Evolutionary conservation across 2,329 filamentous ascomycete genomes (phyloP).

Genomic region (Microdochium trichocladiopsis): DNA sequence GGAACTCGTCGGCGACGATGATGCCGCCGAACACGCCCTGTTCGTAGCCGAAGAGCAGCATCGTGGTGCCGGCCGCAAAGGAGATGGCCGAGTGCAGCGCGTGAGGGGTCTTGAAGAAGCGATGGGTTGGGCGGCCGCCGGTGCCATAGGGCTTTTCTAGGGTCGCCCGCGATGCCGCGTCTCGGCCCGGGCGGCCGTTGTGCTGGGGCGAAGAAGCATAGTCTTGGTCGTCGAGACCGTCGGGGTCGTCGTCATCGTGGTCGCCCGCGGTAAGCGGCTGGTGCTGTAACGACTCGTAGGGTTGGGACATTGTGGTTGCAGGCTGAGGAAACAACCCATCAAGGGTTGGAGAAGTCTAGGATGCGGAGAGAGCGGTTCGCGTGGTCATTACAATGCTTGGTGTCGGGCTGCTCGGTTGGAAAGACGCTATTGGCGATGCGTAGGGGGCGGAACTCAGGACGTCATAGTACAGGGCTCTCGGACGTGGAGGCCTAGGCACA

Average conservation of each 20-base stretch:
- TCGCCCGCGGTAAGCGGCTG: not conserved
- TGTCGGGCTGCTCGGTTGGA: not conserved
- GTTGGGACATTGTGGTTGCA: not conserved
- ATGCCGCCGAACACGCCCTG: conserved; percentile 7
- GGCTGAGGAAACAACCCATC: not conserved
- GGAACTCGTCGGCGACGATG: conserved; percentile 4
- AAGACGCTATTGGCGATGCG: not conserved
- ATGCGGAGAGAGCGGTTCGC: not conserved
- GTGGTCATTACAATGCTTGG: not conserved
- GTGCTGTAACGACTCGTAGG: not conserved
- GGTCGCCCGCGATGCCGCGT: not conserved
- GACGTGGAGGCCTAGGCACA: not conserved
- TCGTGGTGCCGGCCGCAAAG: conserved; percentile 2
- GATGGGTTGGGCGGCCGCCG: not conserved
- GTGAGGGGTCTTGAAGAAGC: not conserved
- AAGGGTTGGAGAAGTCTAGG: not conserved
- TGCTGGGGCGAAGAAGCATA: too few species aligned
- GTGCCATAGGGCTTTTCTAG: not conserved
- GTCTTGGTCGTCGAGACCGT: not conserved
- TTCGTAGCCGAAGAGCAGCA: conserved; percentile 5
- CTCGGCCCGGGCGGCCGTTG: not conserved
- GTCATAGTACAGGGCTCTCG: not conserved
- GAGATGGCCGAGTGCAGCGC: conserved; percentile 3
- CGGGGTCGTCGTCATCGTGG: not conserved
- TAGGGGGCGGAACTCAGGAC: not conserved